Conservation (phyloP, 2,329 filamentous ascomycete genomes). For the Stachybotrys echinatus region DNA sequence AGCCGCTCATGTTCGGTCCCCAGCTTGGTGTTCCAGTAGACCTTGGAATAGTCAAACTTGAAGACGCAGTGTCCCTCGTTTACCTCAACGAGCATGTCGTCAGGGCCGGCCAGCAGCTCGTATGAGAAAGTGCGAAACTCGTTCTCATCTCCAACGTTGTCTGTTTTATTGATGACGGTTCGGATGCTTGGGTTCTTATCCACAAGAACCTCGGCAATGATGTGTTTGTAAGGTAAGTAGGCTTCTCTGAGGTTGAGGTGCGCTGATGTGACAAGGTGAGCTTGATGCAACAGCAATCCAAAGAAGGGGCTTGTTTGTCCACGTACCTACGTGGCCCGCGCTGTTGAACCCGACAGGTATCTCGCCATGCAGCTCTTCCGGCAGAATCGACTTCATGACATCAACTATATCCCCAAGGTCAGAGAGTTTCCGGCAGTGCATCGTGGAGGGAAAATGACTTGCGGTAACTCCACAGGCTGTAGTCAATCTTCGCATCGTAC, state of each 20-base stretch:
- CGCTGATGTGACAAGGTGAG: constrained; percentile 39
- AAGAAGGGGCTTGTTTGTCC: neutral
- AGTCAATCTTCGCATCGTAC: constrained; percentile 71
- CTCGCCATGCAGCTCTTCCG: constrained; percentile 71
- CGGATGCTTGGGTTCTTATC: constrained; percentile 81
- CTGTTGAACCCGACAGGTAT: constrained; percentile 82
- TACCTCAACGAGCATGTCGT: constrained; percentile 79
- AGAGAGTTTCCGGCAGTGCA: neutral
- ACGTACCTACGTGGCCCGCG: constrained; percentile 77
- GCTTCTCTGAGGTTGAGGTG: constrained; percentile 85
- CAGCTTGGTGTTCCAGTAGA: constrained; percentile 96
- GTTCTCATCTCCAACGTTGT: constrained; percentile 79
- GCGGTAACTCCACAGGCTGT: constrained; percentile 84
- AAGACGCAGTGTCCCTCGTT: constrained; percentile 83
- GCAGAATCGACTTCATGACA: constrained; percentile 75
- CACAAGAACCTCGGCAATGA: constrained; percentile 79
- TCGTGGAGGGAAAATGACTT: constrained; percentile 21
- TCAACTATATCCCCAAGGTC: constrained; percentile 57
- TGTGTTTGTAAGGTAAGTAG: constrained; percentile 77
- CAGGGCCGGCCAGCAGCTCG: constrained; percentile 77
- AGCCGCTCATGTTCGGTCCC: constrained; percentile 84
- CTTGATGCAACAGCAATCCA: neutral
- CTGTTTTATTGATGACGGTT: constrained; percentile 94
- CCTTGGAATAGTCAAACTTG: constrained; percentile 88
- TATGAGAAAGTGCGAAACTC: constrained; percentile 90